Base-by-base conservation (phyloP, 345 rosid genomes). In the Populus ilicifolia region DNA sequence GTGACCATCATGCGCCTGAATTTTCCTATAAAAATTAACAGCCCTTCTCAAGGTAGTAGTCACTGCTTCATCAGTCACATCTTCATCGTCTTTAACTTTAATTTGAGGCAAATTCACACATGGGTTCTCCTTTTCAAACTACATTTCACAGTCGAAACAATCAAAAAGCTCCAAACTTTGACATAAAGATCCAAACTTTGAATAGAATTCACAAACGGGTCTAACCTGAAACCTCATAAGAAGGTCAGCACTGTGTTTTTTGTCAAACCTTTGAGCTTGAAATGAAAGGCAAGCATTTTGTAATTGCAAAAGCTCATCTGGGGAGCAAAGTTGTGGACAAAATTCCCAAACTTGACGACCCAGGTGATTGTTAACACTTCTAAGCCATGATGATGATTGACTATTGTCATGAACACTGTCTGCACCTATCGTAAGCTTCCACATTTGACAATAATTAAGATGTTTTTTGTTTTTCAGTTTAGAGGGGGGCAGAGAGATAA, bases 271-370 rank as follows among this genome's bases (percentile, higher is more conserved):
- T 48, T 59, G 50, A 46, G 98, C 80, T 93, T 93, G 80, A 86
- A 76, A 54, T 33, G 67, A 77, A 93, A 91, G 79, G 8, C 98
- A 88, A 41, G 88, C 96, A 44, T 87, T 83, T 64, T 91, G 92
- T 54, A 95, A 75, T 74, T 85, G 89, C 52, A 75, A 80, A 66
- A 89, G 81, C 71, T 93, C 94, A 46, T 46, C 67, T 89, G 89
- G 6, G 92, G 90, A 6, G 96, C 87, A 67, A 92, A 74, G 83
- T 36, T 84, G 80, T 11, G 93, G 91, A 87, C 93, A 93, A 38
- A 95, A 95, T 85, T 92, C 98, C 98, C 99, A 95, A 20, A 87
- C 75, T 75, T 93, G 98, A 41, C 98, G 83, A 29, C 99, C 98
- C 11, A 87, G 85, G 73, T 95, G 96, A 79, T 87, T 77, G 80